These are phyloP conservation scores for Neopestalotiopsis clavispora DNA, from an alignment of 2,329 filamentous ascomycete genomes.

Conservation along the genomic window DNA sequence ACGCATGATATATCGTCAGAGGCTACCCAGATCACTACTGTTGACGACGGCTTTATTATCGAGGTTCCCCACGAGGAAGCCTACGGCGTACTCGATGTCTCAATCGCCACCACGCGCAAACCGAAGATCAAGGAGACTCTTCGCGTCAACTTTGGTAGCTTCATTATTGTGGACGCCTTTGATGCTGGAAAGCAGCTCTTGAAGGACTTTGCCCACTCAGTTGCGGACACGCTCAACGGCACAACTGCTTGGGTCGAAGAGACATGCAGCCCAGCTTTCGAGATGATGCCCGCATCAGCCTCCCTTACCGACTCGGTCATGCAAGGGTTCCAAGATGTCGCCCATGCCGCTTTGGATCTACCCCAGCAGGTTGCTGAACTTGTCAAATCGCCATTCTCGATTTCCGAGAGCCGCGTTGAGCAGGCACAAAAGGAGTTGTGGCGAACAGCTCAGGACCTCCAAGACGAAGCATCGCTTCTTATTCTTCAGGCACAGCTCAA, in stretches of 20 bases:
- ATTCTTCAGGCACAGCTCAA: constrained; percentile 59
- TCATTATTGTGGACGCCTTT: constrained; percentile 48
- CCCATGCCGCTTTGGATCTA: constrained; percentile 27
- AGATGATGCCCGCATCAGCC: constrained; percentile 35
- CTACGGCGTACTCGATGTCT: constrained; percentile 61
- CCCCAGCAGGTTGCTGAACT: constrained; percentile 27
- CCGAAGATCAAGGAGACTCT: constrained; percentile 67
- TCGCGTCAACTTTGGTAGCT: constrained; percentile 62
- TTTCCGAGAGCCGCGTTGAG: constrained; percentile 29
- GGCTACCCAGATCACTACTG: constrained; percentile 52
- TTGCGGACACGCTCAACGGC: constrained; percentile 45
- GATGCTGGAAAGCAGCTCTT: constrained; percentile 48
- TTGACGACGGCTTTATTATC: constrained; percentile 57
- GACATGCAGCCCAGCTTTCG: constrained; percentile 35
- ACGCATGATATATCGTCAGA: constrained; percentile 52
- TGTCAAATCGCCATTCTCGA: constrained; percentile 28
- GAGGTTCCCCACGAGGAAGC: constrained; percentile 59
- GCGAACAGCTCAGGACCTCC: constrained; percentile 39
- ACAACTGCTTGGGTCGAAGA: constrained; percentile 40
- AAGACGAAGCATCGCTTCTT: constrained; percentile 47
- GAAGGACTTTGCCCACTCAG: constrained; percentile 44
- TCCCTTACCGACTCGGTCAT: constrained; percentile 36
- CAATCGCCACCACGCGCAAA: constrained; percentile 61
- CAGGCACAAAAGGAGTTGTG: constrained; percentile 39
- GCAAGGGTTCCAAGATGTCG: constrained; percentile 31